Evolutionary conservation across 257 asterid genomes (phyloP), one percentile per base, ranked within the genome.

Genomic region (Mentha longifolia): DNA sequence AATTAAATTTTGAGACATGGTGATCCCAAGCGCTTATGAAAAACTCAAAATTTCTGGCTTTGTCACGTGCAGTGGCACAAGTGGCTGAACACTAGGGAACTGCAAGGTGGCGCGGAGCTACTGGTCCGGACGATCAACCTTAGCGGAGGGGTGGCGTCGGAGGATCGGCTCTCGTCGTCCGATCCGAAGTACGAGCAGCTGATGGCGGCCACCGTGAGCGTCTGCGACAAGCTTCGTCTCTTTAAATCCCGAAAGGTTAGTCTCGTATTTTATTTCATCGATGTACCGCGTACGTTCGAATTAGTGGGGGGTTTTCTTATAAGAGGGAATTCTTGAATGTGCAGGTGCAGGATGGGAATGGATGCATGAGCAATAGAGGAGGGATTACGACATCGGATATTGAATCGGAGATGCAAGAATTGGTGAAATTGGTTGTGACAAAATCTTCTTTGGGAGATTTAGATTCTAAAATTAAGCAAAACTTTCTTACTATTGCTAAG

Each of bases 401-500:
- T 30, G 90, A 93, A 33, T 30, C 72, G 1, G 82, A 77, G 54
- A 90, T 93, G 97, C 90, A 81, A 70, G 74, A 80, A 22, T 58
- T 93, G 0, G 86, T 81, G 74, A 77, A 82, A 61, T 67, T 87
- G 17, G 96, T 87, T 46, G 59, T 89, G n/a, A 72, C 83, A 3
- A 83, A 77, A 37, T 54, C 81, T 0, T 55, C 76, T 0, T 55
- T 75, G 0, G 67, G 63, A 0, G 88, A 82, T 72, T 59, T 91
- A 7, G 85, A 84, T 56, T 19, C 63, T 9, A 58, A 79, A 16
- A 77, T 61, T n/a, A 93, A 86, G 81, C 81, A 84, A 2, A 85
- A 74, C 68, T 91, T 88, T 76, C 85, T 91, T 28, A 39, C 56
- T 6, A 79, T 93, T 12, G 92, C 89, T 2, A 89, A 77, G 79